phyloP scores from a whole-genome alignment of 1,284 basidiomycete species.

The Marasmius fiardii region DNA sequence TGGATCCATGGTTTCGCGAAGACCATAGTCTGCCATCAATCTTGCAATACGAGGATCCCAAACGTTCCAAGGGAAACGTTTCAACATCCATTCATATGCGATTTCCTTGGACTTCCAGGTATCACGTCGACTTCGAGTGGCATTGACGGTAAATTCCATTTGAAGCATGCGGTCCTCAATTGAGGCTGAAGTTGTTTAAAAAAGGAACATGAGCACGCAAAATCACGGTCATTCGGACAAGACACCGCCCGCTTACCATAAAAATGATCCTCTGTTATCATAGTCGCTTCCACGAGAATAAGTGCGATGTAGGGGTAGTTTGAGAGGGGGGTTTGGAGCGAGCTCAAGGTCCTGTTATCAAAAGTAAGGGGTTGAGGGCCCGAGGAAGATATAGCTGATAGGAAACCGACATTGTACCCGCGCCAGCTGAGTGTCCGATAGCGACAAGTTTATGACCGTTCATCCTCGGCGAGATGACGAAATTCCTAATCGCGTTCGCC shows the following conservation, averaged over 20 bases:
- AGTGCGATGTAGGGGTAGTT: slow-evolving; percentile 28
- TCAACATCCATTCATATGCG: slow-evolving; percentile 34
- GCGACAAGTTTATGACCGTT: slow-evolving; percentile 19
- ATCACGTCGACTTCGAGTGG: slow-evolving; percentile 32
- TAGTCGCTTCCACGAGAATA: slow-evolving; percentile 40
- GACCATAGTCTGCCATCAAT: slow-evolving; percentile 17
- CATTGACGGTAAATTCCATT: slow-evolving; percentile 32
- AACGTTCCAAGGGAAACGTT: slow-evolving; percentile 36
- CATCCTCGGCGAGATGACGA: slow-evolving; percentile 18
- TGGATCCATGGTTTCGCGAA: background rate
- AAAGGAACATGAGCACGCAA: slow-evolving; percentile 17
- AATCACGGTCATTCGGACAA: background rate
- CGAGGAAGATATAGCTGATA: background rate
- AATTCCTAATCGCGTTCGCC: slow-evolving; percentile 18
- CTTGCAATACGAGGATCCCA: slow-evolving; percentile 37
- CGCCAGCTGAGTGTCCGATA: slow-evolving; percentile 22
- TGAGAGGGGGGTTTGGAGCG: slow-evolving; percentile 23
- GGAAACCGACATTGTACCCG: slow-evolving; percentile 19
- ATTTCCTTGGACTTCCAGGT: slow-evolving; percentile 32
- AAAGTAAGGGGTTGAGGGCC: background rate
- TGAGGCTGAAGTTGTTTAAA: slow-evolving; percentile 17
- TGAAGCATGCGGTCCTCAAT: slow-evolving; percentile 31
- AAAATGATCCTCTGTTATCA: slow-evolving; percentile 29
- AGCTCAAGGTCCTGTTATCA: slow-evolving; percentile 27
- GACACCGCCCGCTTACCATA: slow-evolving; percentile 1